Evolutionary conservation across 345 rosid genomes (phyloP).

Genomic region (Trapa incisa): DNA sequence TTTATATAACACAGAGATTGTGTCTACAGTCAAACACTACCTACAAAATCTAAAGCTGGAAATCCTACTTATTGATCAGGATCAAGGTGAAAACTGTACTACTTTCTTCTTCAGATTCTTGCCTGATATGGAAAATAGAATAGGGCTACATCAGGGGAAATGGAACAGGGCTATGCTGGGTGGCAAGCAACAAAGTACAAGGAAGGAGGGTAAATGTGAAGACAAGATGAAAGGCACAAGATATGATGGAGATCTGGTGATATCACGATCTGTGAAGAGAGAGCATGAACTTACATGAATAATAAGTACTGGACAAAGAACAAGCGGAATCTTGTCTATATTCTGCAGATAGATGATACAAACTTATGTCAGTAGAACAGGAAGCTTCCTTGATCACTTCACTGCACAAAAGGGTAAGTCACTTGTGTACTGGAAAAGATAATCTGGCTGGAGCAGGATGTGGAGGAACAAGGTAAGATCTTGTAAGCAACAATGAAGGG

Average conservation of each 20-base stretch:
- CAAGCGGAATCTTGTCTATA: conserved; percentile 86
- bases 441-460: too few species aligned
- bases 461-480: too few species aligned
- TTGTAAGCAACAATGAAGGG: not conserved
- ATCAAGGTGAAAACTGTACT: not conserved
- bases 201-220: not conserved
- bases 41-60: not conserved
- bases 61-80: not conserved
- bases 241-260: not conserved
- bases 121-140: not conserved
- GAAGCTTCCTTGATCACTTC: not conserved
- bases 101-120: not conserved
- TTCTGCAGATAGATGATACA: conserved; percentile 43
- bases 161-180: too few species aligned
- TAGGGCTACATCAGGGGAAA: too few species aligned
- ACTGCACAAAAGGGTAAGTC: not conserved
- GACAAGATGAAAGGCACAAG: not conserved
- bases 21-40: not conserved
- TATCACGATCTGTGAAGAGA: not conserved
- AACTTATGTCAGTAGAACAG: not conserved
- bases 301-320: conserved; percentile 82
- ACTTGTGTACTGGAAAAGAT: not conserved
- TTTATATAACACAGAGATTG: not conserved
- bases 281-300: conserved; percentile 65
- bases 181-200: not conserved